Base-by-base conservation (phyloP, 1,284 basidiomycete species). In the Cronartium quercuum region DNA sequence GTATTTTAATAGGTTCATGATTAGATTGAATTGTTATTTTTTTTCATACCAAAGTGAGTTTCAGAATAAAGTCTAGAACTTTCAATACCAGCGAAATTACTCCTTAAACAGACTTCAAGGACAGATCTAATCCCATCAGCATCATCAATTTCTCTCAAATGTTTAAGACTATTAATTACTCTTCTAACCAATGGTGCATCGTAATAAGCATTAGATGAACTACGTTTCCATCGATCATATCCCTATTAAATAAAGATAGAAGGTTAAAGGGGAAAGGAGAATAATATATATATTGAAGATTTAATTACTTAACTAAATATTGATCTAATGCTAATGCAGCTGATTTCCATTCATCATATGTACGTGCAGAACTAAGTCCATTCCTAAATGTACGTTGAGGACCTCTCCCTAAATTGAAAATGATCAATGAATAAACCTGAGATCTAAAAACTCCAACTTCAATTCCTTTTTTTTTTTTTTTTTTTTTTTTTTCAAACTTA, bases 51-150 rank as follows among this genome's bases (percentile, higher is more conserved):
- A 29, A 77, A 80, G 84, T 80, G 80, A 89, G 92, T 86, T 92
- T 82, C 91, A 81, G 91, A 92, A 81, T 97, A 97, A 69, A 97
- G 84, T 79, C 92, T 89, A 76, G 90, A 84, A 66, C 91, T 93
- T 83, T 98, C 95, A 0, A 92, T 89, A 0, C 93, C 96, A 9
- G 92, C 96, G 84, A 98, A 99, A 82, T 98, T 98, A 67, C 89
- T 88, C 71, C 94, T 86, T 60, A 98, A 86, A 79, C 93, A 98
- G 0, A 94, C 91, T 79, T 96, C 92, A 42, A 99, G 84, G 0
- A 98, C 91, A 13, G 91, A 92, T 71, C 95, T 86, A 64, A 96
- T 86, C 0, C 91, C 92, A 76, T 91, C 87, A 2, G 87, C 89
- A 81, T 97, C 93, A 47, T 89, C 87, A 81, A 85, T 87, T 81